phyloP scores from a whole-genome alignment of 108 stramenopile species.

The Licmophora abbreviata region DNA sequence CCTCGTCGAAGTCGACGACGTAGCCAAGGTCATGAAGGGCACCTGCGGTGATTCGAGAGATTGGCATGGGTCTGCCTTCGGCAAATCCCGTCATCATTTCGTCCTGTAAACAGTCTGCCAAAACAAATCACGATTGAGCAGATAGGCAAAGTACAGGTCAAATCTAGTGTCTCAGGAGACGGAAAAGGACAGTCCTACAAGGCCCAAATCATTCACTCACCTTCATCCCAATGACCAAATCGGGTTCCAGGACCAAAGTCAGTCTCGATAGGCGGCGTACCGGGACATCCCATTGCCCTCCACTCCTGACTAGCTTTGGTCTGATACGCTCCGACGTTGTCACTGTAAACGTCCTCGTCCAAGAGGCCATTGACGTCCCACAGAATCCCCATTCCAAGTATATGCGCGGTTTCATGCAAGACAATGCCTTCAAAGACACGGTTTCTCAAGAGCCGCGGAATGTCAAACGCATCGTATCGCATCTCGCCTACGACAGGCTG shows the following conservation, averaged over 20 bases:
- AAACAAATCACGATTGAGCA: no score
- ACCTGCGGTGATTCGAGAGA: no score
- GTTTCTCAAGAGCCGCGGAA: not conserved
- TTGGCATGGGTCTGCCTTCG: no score
- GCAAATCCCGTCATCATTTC: no score
- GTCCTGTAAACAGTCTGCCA: no score
- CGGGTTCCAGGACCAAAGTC: conserved; percentile 1
- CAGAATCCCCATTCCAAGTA: conserved; percentile 1
- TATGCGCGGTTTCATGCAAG: conserved; percentile 6
- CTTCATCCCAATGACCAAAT: not conserved
- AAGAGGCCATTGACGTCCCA: not conserved
- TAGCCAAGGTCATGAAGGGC: no score
- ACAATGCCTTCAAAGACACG: not conserved
- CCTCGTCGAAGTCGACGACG: no score
- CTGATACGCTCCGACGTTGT: not conserved
- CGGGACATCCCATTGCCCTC: not conserved
- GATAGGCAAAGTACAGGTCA: no score
- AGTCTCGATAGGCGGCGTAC: not conserved
- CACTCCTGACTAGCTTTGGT: not conserved
- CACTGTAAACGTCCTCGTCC: no score
- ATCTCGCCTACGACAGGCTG: not conserved
- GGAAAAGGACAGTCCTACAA: no score
- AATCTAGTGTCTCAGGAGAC: no score
- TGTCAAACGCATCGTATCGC: not conserved
- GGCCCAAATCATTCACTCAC: not conserved